Evolutionary conservation across 1,284 basidiomycete genomes (phyloP).

Genomic region (Fistulina hepatica): DNA sequence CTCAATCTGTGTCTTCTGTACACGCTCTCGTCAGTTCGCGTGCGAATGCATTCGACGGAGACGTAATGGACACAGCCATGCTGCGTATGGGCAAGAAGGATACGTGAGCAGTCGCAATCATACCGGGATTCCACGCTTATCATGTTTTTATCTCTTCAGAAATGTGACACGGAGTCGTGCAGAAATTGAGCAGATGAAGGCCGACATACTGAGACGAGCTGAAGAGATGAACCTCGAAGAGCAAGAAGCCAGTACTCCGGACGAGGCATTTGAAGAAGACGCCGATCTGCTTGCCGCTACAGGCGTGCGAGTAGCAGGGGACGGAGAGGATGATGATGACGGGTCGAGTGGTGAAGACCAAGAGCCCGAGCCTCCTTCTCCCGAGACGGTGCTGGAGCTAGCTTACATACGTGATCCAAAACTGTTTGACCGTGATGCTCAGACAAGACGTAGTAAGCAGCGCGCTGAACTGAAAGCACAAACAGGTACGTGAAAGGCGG

Average conservation of each 20-base stretch:
- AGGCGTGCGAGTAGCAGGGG: conserved; percentile 42
- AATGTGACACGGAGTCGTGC: conserved; percentile 44
- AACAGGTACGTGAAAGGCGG: conserved; percentile 40
- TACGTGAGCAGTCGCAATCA: conserved; percentile 27
- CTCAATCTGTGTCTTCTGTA: conserved; percentile 1
- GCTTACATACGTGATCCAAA: conserved; percentile 66
- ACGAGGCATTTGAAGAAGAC: conserved; percentile 34
- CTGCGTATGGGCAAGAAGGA: conserved; percentile 62
- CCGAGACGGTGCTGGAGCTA: conserved; percentile 61
- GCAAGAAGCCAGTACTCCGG: conserved; percentile 29
- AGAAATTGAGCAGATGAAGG: conserved; percentile 67
- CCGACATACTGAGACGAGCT: conserved; percentile 66
- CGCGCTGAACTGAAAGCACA: conserved; percentile 53
- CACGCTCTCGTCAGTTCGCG: conserved; percentile 32
- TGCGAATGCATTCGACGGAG: conserved; percentile 64
- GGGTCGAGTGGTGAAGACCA: conserved; percentile 33
- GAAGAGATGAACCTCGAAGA: conserved; percentile 65
- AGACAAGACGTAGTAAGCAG: conserved; percentile 56
- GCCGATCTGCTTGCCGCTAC: conserved; percentile 33
- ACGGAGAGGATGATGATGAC: conserved; percentile 47
- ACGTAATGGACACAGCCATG: conserved; percentile 50
- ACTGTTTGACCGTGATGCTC: conserved; percentile 66
- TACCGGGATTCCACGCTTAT: not conserved
- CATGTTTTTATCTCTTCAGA: conserved; percentile 27
- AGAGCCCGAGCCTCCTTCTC: conserved; percentile 18